Evolutionary conservation across 163 green algal genomes (phyloP), one percentile per base, ranked within the genome.

Genomic region (Scenedesmus sp.): DNA sequence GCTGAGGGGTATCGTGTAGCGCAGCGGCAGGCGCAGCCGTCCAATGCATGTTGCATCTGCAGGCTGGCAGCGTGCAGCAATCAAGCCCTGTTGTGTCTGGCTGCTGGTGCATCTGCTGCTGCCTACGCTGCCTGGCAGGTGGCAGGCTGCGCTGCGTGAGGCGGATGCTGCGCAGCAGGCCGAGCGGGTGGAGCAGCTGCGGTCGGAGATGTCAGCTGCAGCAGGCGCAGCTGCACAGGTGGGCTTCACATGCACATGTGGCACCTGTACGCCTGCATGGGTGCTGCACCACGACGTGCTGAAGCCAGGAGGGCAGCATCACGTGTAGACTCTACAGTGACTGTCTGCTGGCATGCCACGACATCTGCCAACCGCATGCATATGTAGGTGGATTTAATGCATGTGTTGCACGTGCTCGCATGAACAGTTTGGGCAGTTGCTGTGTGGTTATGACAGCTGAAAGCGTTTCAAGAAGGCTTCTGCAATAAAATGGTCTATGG

Each of bases 111-210:
- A 23, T 64, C 23, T 62, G 34, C 70, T 84, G 60, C 54, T 62
- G 55, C 64, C 55, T 56, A 18, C 56, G 82, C 20, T 46, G 34
- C 34, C 46, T 73, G 0, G 4, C 81, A 92, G 88, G 56, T 98
- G 96, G 96, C 94, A 97, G 85, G 82, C 79, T 2, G 66, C 93
- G 2, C 96, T 96, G 94, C 92, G 95, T n/a, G 87, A 92, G n/a
- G 86, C 92, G 62, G 96, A 98, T 88, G 93, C 95, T 84, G 93
- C 92, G 84, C 92, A 91, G 57, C 82, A 95, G 7, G 90, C 79
- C 15, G 94, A 94, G 16, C 92, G 93, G 46, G 91, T 97, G 9
- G 95, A 97, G 89, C 64, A 86, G 82, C 91, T 96, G 82, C 92
- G 94, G 64, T 55, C 85, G 73, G 95, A 97, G 82, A 97, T 97